phyloP scores from a whole-genome alignment of 1,284 basidiomycete species.

The Lentinus polychrous region DNA sequence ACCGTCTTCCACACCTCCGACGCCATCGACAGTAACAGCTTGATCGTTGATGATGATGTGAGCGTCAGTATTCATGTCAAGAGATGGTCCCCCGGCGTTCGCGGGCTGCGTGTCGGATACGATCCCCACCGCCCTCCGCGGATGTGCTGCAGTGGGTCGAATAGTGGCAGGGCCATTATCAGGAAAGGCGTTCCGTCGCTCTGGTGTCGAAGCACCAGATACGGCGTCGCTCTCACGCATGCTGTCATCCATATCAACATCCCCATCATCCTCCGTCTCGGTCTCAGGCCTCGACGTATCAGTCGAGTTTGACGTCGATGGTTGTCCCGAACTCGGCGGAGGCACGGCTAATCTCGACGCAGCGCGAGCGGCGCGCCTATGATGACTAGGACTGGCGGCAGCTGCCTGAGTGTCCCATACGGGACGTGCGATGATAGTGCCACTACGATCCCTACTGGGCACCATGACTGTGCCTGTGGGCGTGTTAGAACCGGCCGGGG shows the following conservation, averaged over 20 bases:
- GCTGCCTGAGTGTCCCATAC: conserved; percentile 43
- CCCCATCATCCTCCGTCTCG: conserved; percentile 68
- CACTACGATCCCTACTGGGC: conserved; percentile 58
- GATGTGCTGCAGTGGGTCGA: conserved; percentile 22
- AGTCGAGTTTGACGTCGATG: conserved; percentile 48
- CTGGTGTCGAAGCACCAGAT: conserved; percentile 27
- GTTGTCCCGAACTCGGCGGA: conserved; percentile 26
- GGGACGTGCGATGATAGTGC: conserved; percentile 64
- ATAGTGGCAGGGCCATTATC: conserved; percentile 19
- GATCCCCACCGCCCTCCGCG: conserved; percentile 52
- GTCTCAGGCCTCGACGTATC: conserved; percentile 59
- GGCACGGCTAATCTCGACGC: conserved; percentile 24
- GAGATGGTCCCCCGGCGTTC: conserved; percentile 30
- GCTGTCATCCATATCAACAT: conserved; percentile 44
- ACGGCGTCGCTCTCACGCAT: conserved; percentile 26
- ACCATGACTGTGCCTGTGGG: conserved; percentile 53
- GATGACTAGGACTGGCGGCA: conserved; percentile 18
- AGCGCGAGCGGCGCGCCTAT: conserved; percentile 10
- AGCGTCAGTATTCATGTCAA: conserved; percentile 46
- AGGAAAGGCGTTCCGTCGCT: conserved; percentile 34
- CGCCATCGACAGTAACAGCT: conserved; percentile 38
- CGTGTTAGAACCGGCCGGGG: conserved; percentile 50
- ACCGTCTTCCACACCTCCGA: conserved; percentile 62
- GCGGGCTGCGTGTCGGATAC: conserved; percentile 42
- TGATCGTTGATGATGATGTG: conserved; percentile 63